Evolutionary conservation across 2,329 filamentous ascomycete species (phyloP).

Genomic region (Pseudopithomyces maydicus): DNA sequence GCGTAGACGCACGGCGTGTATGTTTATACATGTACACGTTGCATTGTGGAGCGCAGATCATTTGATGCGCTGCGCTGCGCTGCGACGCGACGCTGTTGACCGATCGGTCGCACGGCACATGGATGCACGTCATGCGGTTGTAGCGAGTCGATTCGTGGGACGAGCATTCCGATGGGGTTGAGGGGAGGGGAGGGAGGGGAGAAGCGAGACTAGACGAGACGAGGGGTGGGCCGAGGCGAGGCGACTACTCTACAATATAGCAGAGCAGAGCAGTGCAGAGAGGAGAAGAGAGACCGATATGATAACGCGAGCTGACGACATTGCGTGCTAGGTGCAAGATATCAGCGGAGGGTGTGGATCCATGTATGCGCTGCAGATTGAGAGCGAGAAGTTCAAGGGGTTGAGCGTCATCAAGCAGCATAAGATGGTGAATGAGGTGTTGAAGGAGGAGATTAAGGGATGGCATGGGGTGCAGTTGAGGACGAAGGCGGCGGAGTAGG

Average conservation of each 20-base stretch:
- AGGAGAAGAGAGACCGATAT: no score
- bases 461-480: slow-evolving; percentile 86
- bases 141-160: slow-evolving; percentile 7
- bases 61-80: slow-evolving; percentile 4
- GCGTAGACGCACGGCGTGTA: background rate
- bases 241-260: no score
- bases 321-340: slow-evolving; percentile 67
- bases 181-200: background rate
- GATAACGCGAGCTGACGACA: slow-evolving; percentile 18
- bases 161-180: background rate
- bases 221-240: no score
- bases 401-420: slow-evolving; percentile 79
- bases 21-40: background rate
- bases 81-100: slow-evolving; percentile 15
- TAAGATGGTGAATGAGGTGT: slow-evolving; percentile 74
- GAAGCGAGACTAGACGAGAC: background rate
- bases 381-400: slow-evolving; percentile 72
- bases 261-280: no score
- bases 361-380: slow-evolving; percentile 85
- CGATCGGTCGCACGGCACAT: slow-evolving; percentile 13
- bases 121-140: slow-evolving; percentile 15
- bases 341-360: slow-evolving; percentile 83
- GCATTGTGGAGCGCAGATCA: no score
- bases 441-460: slow-evolving; percentile 75
- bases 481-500: slow-evolving; percentile 60